Evolutionary conservation across 2,329 filamentous ascomycete species (phyloP), one percentile per base, ranked within the genome.

Genomic region (Paecilomyces sp.): DNA sequence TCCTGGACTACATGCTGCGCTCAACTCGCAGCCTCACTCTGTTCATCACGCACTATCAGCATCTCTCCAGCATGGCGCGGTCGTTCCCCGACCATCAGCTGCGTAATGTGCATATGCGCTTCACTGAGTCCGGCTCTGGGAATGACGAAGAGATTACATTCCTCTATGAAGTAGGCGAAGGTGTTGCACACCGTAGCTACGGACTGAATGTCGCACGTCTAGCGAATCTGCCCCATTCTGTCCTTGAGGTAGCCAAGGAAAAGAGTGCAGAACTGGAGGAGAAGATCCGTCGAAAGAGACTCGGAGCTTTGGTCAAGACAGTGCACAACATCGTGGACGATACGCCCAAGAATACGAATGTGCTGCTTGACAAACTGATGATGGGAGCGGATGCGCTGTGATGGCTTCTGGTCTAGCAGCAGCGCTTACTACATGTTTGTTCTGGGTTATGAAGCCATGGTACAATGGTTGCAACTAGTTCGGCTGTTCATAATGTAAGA

Each of bases 21-120:
- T 84, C 92, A 15, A 83, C 88, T 0, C 82, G 83, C 57, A 91
- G 91, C 62, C 81, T 97, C 54, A 96, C 91, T 5, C 81, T 99
- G 51, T 99, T 99, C 79, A 96, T 99, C 73, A 99, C 94, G 3
- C 94, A 99, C 77, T 99, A 99, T 74, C 94, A 99, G 77, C 88
- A 88, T 64, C 83, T 99, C 0, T 81, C 83, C n/a, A 85, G 87
- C 9, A 82, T 96, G 63, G 88, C 87, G 9, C 83, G 86, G 28
- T 86, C 85, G 1, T 89, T 95, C 60, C 79, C 80, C 13, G 74
- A 80, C 6, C 81, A 82, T 1, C 88, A 85, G 68, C 72, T 97
- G 66, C 86, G 83, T 66, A 97, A 97, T 72, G 90, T 97, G 54
- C 94, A 99, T 72, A 97, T 99, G 93, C 85, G 85, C 57, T 99